These are phyloP conservation scores for Leishmania tarentolae DNA, from an alignment of 208 protist species.

Conservation along the genomic window DNA sequence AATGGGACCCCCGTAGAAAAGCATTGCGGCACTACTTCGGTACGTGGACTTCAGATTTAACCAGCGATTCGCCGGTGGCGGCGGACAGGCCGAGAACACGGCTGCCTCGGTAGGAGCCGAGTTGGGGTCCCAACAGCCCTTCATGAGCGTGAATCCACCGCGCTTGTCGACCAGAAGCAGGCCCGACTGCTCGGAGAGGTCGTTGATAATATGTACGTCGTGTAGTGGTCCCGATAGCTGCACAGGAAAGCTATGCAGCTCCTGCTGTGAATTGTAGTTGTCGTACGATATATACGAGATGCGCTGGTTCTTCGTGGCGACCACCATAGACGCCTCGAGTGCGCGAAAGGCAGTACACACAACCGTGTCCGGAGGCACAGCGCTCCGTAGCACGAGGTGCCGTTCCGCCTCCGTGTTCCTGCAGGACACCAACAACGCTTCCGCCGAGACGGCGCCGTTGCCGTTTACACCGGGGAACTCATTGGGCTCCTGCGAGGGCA, in stretches of 20 bases:
- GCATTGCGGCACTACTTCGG: slow-evolving; percentile 65
- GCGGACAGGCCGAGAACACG: slow-evolving; percentile 77
- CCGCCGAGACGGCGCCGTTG: slow-evolving; percentile 8
- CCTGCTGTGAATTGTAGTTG: slow-evolving; percentile 61
- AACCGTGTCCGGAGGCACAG: slow-evolving; percentile 60
- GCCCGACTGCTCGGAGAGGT: slow-evolving; percentile 83
- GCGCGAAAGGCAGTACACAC: slow-evolving; percentile 69
- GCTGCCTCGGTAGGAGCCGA: slow-evolving; percentile 64
- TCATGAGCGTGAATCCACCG: slow-evolving; percentile 77
- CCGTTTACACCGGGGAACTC: neutral
- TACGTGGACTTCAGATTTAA: slow-evolving; percentile 79
- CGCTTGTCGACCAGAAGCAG: slow-evolving; percentile 78
- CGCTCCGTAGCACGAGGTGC: slow-evolving; percentile 63
- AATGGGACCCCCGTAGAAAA: slow-evolving; percentile 86
- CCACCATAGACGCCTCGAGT: slow-evolving; percentile 75
- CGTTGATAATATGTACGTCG: slow-evolving; percentile 81
- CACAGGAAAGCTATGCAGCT: slow-evolving; percentile 68
- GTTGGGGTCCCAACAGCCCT: slow-evolving; percentile 62
- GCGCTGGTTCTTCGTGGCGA: slow-evolving; percentile 70
- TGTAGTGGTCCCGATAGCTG: slow-evolving; percentile 64
- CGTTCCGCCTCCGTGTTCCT: slow-evolving; percentile 30
- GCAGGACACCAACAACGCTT: neutral
- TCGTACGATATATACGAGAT: slow-evolving; percentile 82
- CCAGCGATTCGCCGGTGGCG: slow-evolving; percentile 50
- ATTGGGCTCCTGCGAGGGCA: neutral